Evolutionary conservation across 2,329 filamentous ascomycete genomes (phyloP).

Genomic region (Triangularia verruculosa): DNA sequence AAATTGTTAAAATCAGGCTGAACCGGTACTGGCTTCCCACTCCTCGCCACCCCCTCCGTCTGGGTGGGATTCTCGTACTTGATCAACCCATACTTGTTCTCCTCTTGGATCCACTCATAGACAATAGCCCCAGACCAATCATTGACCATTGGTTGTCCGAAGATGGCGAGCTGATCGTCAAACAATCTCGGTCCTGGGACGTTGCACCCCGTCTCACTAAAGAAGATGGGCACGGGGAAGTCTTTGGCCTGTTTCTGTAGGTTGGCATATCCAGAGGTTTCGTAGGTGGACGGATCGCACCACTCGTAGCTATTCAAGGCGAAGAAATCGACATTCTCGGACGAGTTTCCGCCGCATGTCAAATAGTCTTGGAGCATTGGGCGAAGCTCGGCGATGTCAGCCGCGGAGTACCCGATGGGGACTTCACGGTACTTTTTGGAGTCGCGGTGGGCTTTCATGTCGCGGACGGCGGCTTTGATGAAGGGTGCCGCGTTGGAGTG

Average conservation of each 20-base stretch:
- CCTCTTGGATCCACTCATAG: slow-evolving; percentile 87
- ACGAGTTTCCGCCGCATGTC: slow-evolving; percentile 68
- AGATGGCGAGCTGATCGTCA: slow-evolving; percentile 72
- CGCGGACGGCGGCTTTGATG: slow-evolving; percentile 76
- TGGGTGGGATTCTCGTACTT: slow-evolving; percentile 64
- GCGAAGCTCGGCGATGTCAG: slow-evolving; percentile 70
- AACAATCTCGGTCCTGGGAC: slow-evolving; percentile 59
- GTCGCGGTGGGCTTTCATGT: slow-evolving; percentile 79
- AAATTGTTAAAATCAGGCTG: slow-evolving; percentile 77
- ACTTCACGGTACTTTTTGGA: slow-evolving; percentile 74
- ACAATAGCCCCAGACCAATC: slow-evolving; percentile 75
- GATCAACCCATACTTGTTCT: slow-evolving; percentile 78
- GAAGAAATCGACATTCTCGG: slow-evolving; percentile 78
- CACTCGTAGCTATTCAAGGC: slow-evolving; percentile 82
- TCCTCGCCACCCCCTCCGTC: slow-evolving; percentile 60
- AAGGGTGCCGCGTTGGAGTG: slow-evolving; percentile 69
- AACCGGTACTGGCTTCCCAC: slow-evolving; percentile 70
- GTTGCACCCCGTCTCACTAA: slow-evolving; percentile 87
- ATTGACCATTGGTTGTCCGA: slow-evolving; percentile 68
- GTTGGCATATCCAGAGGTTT: slow-evolving; percentile 64
- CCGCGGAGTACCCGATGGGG: slow-evolving; percentile 82
- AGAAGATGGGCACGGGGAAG: slow-evolving; percentile 83
- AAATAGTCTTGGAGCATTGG: slow-evolving; percentile 68
- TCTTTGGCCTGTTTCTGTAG: slow-evolving; percentile 64
- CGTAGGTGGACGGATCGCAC: slow-evolving; percentile 61